Percentiles rank a stretch among this genome's conserved stretches.
These are phyloP conservation scores for Elsinoe fawcettii DNA, from an alignment of 2,329 filamentous ascomycete species.

Conservation along the genomic window DNA sequence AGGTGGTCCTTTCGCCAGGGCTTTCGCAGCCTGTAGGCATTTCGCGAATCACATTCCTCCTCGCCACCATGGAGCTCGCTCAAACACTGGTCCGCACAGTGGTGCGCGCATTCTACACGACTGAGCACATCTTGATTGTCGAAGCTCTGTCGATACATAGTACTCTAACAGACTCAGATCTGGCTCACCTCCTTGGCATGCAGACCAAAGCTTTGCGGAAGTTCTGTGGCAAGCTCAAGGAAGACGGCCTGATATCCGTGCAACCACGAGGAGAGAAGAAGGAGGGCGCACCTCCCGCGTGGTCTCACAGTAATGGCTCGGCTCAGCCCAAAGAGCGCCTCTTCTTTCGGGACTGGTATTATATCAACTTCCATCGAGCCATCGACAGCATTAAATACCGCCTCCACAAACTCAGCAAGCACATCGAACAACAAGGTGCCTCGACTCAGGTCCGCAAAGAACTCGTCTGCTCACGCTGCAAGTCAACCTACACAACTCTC, in stretches of 20 bases:
- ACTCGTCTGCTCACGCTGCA: constrained; percentile 74
- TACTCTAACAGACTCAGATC: constrained; percentile 74
- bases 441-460: constrained; percentile 81
- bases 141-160: constrained; percentile 70
- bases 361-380: constrained; percentile 87
- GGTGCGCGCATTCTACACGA: constrained; percentile 77
- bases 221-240: constrained; percentile 73
- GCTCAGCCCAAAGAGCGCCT: constrained; percentile 29
- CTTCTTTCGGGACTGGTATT: constrained; percentile 75
- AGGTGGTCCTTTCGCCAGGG: background rate
- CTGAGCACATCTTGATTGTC: constrained; percentile 72
- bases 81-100: constrained; percentile 79
- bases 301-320: constrained; percentile 14
- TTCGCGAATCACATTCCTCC: background rate
- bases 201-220: constrained; percentile 89
- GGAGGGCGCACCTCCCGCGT: constrained; percentile 26
- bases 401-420: constrained; percentile 78
- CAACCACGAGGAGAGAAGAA: constrained; percentile 44
- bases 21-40: background rate
- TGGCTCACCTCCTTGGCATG: constrained; percentile 78
- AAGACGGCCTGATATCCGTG: constrained; percentile 78
- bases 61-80: constrained; percentile 48
- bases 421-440: constrained; percentile 75
- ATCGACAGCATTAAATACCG: constrained; percentile 96
- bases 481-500: constrained; percentile 78